Base-by-base conservation (phyloP, 1,139 yeast genomes). In the Sugiyamaella xylanicola region DNA sequence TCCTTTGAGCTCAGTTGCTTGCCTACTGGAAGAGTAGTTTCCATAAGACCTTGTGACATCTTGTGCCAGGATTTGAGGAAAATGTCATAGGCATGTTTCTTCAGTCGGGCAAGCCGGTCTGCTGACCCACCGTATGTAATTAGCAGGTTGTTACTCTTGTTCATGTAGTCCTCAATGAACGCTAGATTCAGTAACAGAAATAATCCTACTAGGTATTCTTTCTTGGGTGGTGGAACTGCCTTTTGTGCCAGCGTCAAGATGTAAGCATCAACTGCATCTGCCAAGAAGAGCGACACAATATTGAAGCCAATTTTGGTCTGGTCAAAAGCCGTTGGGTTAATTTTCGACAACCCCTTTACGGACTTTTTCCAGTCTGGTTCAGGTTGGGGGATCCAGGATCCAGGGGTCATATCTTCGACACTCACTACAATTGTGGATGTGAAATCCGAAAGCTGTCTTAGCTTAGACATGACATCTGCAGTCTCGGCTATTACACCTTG, bases 41-140 rank as follows among this genome's bases (percentile, higher is more conserved):
- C 78, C 76, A 92, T 85, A 54, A 92, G 78, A 54, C 82, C 79
- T 25, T 86, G 79, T 4, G 96, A 91, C 21, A 90, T 84, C 60
- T 79, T 79, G 63, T 87, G 86, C 97, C 97, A 92, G 32, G 86
- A 93, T 20, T 86, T 84, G 58, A 91, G 77, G 68, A 91, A 89
- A 62, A 85, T 74, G 66, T 87, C 88, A 64, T 88, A 74, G 51
- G 87, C 90, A 59, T 91, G 77, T 67, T 88, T 91, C 66, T 86
- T 84, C 61, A 90, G 72, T 63, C 84, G 82, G 50, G 80, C 86
- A 16, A 91, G 69, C 57, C 97, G 74, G 54, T 82, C 86, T 39
- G 76, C 70, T 0, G n/a, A n/a, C n/a, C n/a, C n/a, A n/a, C n/a
- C n/a, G n/a, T n/a, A n/a, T n/a, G n/a, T n/a, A n/a, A n/a, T n/a